Evolutionary conservation across 345 rosid genomes (phyloP), one percentile per base, ranked within the genome.

Genomic region (Bretschneidera sinensis): DNA sequence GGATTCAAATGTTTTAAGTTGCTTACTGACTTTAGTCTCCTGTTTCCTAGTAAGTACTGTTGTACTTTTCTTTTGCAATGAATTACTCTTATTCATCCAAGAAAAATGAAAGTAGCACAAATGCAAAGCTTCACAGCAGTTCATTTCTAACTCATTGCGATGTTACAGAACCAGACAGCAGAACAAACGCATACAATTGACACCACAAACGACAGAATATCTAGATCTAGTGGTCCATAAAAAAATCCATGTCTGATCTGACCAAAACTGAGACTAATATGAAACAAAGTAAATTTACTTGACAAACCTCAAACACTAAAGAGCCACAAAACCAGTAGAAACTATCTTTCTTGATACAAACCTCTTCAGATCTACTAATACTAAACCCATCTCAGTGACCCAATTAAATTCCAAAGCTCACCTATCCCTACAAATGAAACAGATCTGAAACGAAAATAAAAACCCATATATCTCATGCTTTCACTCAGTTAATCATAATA

Each of bases 351-450:
- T 57, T 22, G 34, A 14, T 7, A 9, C 4, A 9, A 39, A 13
- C 9, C 16, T 7, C 45, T 14, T 14, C 21, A 51, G 58, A 68
- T 57, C 69, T 34, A 21, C 54, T 24, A 17, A 35, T 13, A 66
- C 45, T 13, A 39, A 39, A 5, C 10, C 35, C 9, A 9, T 39
- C 1, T 39, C 45, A 4, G 1, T 39, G 11, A 39, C 45, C 45
- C 45, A 39, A n/a, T 9, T 39, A 39, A 39, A 39, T 7, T 1
- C 45, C 45, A 39, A 5, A 39, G 16, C 45, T 7, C 11, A 39
- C 45, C 16, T 13, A 8, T 3, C 33, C 8, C 45, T 4, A 39
- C 16, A 4, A 2, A 14, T 39, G 11, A 14, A 39, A 39, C 15
- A 39, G 45, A 39, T 39, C 45, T 7, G 16, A 39, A 11, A 9